Evolutionary conservation across 495 filamentous ascomycete genomes (phyloP), one percentile per base, ranked within the genome.

Genomic region (Aspergillus baeticus): DNA sequence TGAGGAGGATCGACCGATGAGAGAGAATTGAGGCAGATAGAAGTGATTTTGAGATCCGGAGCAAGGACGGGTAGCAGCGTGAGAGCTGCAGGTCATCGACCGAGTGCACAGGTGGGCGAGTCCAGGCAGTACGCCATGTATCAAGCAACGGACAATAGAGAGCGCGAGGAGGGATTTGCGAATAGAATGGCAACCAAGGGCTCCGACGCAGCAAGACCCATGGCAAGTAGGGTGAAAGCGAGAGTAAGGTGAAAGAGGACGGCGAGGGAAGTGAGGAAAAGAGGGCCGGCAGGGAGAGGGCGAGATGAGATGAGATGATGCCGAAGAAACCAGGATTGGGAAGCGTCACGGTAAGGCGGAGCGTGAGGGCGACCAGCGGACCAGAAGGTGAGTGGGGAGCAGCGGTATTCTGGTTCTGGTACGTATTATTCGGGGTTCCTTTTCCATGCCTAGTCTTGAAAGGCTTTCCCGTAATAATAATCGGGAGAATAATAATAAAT

Each of bases 41-140:
- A 49, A 17, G 21, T n/a, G 47, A 54, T 21, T 52, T 68, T 57
- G 65, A 64, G 55, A 46, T 58, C 63, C 53, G 63, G 65, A 61
- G 55, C 52, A 69, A 60, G 63, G 63, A 67, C 72, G 68, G 69
- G 62, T 63, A 65, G 71, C 72, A 77, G 74, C 66, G 73, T 74
- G 61, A 65, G 61, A 61, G 69, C 72, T 75, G 72, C 70, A 71
- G 69, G 69, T 77, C 71, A 75, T 69, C 71, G 68, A 71, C 70
- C 70, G 67, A 71, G 66, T 73, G 68, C 68, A 74, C 71, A 67
- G 61, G 51, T 50, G 55, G 65, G 53, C 58, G 64, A 69, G 63
- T 68, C 60, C 66, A 51, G 55, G 68, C 67, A 66, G 69, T 70
- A 61, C 68, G 69, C 70, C 75, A 76, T 77, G 71, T 64, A 72